phyloP scores from a whole-genome alignment of 345 rosid species.

The Citrus unshiu region DNA sequence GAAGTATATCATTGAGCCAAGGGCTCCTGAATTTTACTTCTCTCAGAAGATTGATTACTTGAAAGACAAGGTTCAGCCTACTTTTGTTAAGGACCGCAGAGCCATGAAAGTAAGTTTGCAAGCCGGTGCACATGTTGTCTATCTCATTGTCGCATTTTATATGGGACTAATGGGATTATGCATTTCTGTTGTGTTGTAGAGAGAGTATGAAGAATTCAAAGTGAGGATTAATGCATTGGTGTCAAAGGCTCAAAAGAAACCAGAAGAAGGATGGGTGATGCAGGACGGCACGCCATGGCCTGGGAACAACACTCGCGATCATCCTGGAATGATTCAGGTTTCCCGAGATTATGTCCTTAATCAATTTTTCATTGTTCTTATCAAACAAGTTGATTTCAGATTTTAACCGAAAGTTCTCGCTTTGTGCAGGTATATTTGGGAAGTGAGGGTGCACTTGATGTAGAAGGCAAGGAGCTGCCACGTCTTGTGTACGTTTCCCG shows the following conservation, averaged over 20 bases:
- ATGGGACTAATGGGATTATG: neutral
- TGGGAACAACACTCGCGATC: slow-evolving; percentile 96
- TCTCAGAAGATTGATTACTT: slow-evolving; percentile 90
- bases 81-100: slow-evolving; percentile 91
- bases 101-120: slow-evolving; percentile 82
- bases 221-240: slow-evolving; percentile 87
- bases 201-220: slow-evolving; percentile 97
- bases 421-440: slow-evolving; percentile 81
- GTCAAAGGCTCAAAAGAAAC: slow-evolving; percentile 92
- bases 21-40: slow-evolving; percentile 95
- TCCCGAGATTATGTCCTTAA: neutral
- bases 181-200: slow-evolving; percentile 36
- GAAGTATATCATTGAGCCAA: slow-evolving; percentile 80
- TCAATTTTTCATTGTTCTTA: neutral
- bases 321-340: slow-evolving; percentile 99
- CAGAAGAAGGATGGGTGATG: slow-evolving; percentile 99
- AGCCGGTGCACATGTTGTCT: slow-evolving; percentile 4
- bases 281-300: slow-evolving; percentile 99
- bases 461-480: slow-evolving; percentile 89
- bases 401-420: neutral
- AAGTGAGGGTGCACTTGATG: slow-evolving; percentile 86
- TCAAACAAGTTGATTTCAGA: neutral
- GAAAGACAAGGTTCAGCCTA: slow-evolving; percentile 91
- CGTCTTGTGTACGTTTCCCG: slow-evolving; percentile 92
- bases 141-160: neutral